Percentiles rank a stretch among this genome's conserved stretches.
These are phyloP conservation scores for Furcasterigmium furcatum DNA, from an alignment of 2,329 filamentous ascomycete genomes.

Conservation along the genomic window DNA sequence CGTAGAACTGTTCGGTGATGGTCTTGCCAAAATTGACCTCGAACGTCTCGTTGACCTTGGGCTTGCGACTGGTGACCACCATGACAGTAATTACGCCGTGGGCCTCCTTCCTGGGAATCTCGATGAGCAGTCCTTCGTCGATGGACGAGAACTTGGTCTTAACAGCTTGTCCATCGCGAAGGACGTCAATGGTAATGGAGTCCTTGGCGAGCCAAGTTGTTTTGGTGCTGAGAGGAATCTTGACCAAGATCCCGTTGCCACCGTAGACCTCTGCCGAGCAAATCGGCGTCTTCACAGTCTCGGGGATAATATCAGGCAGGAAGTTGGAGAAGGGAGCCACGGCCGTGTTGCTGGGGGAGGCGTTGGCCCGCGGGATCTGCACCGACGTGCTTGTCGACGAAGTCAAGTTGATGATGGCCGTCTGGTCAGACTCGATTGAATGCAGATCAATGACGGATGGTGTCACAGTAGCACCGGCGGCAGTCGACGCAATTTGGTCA, in stretches of 20 bases:
- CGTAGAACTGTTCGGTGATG: conserved; percentile 32
- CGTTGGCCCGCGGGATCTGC: conserved; percentile 19
- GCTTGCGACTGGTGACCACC: conserved; percentile 55
- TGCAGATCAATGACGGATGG: conserved; percentile 12
- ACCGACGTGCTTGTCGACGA: conserved; percentile 27
- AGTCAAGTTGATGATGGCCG: conserved; percentile 31
- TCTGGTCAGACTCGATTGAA: conserved; percentile 15
- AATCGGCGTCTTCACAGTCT: conserved; percentile 24
- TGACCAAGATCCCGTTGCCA: conserved; percentile 50
- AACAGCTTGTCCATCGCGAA: conserved; percentile 42
- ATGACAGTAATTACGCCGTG: conserved; percentile 56
- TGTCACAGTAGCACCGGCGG: neutral
- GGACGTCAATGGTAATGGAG: conserved; percentile 53
- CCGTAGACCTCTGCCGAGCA: conserved; percentile 44
- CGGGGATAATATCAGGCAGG: conserved; percentile 28
- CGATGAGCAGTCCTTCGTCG: conserved; percentile 49
- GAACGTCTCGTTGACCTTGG: conserved; percentile 59
- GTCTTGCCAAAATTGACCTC: conserved; percentile 56
- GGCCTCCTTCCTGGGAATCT: conserved; percentile 51
- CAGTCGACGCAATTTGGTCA: too few species aligned
- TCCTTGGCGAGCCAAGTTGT: conserved; percentile 53
- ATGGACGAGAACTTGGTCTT: conserved; percentile 44
- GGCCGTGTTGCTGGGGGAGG: conserved; percentile 19
- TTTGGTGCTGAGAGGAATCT: conserved; percentile 47
- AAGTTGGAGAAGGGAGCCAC: conserved; percentile 35